Evolutionary conservation across 352 stramenopile genomes (phyloP).

Genomic region (Phytophthora constricta): DNA sequence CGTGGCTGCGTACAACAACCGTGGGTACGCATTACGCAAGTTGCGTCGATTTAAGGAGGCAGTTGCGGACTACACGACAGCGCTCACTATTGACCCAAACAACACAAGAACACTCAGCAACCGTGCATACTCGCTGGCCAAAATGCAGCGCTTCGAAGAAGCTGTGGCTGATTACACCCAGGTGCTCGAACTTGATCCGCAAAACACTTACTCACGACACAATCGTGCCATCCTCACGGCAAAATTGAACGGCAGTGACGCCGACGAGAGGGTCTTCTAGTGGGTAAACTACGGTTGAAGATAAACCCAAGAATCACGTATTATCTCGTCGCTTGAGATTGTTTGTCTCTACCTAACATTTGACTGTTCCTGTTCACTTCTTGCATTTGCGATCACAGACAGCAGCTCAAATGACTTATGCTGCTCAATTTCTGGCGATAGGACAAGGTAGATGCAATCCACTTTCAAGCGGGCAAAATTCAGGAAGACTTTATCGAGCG

Average conservation of each 20-base stretch:
- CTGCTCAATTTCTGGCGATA: neutral
- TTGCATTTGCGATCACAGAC: too few species aligned
- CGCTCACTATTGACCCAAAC: slow-evolving; percentile 69
- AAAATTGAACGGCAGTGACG: slow-evolving; percentile 59
- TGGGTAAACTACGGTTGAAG: slow-evolving; percentile 1
- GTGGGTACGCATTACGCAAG: slow-evolving; percentile 86
- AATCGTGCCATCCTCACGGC: slow-evolving; percentile 86
- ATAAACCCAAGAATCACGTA: neutral
- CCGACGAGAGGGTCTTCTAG: slow-evolving; percentile 47
- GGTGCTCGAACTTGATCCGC: slow-evolving; percentile 72
- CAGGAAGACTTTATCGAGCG: neutral
- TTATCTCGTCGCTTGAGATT: neutral
- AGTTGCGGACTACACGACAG: slow-evolving; percentile 77
- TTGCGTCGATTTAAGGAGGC: slow-evolving; percentile 67
- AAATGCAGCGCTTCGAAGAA: slow-evolving; percentile 71
- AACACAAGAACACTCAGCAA: slow-evolving; percentile 88
- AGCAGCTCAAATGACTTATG: neutral
- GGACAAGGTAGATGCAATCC: neutral
- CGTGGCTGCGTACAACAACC: slow-evolving; percentile 84
- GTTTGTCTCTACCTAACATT: neutral
- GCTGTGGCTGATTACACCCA: slow-evolving; percentile 80
- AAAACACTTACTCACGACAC: slow-evolving; percentile 85
- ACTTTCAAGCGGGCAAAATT: neutral
- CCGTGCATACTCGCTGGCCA: slow-evolving; percentile 84
- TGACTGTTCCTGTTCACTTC: too few species aligned